Base-by-base conservation (phyloP, 2,329 filamentous ascomycete species). In the Talaromyces sp. region DNA sequence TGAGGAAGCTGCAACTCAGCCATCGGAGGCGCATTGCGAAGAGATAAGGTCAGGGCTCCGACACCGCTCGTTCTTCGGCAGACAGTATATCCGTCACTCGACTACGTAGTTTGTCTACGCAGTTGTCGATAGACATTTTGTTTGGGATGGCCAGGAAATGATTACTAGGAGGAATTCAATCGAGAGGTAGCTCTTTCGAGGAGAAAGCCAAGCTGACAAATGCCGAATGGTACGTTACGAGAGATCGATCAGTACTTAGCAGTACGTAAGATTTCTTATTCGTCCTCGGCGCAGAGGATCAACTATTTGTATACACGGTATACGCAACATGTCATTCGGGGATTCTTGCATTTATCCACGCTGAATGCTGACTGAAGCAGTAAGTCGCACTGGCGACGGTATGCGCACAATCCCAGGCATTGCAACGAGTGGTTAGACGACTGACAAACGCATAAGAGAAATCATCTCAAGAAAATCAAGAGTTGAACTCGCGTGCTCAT, bases 51-150 rank as follows among this genome's bases (percentile, higher is more conserved):
- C 21, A 3, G 6, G 16, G 28, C 48, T 54, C 48, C 48, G 48
- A 54, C 16, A 54, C 50, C 50, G 50, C 50, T 54, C 50, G 50
- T 31, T 54, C 31, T 54, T 35, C 31, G 31, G n/a, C 31, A 18
- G n/a, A 31, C 46, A 28, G 12, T 31, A 31, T 33, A 52, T 12
- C 16, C n/a, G 14, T 31, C 46, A n/a, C 11, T n/a, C 3, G n/a
- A 33, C 28, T 50, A n/a, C n/a, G n/a, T n/a, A 50, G 11, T n/a
- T n/a, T 33, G 8, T 18, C 3, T 31, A 31, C 31, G 25, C 21
- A 25, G 44, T 23, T 23, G 11, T 46, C 11, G 14, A 14, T 5
- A 28, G 28, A 28, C 3, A 28, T 28, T 28, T 6, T 28, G 28
- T 28, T 28, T 6, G 28, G 28, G 6, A 6, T 28, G 28, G 28